Percentiles rank a stretch among this genome's conserved stretches.
Conservation (phyloP, 208 protist species). For the Trypanosoma rangeli region DNA sequence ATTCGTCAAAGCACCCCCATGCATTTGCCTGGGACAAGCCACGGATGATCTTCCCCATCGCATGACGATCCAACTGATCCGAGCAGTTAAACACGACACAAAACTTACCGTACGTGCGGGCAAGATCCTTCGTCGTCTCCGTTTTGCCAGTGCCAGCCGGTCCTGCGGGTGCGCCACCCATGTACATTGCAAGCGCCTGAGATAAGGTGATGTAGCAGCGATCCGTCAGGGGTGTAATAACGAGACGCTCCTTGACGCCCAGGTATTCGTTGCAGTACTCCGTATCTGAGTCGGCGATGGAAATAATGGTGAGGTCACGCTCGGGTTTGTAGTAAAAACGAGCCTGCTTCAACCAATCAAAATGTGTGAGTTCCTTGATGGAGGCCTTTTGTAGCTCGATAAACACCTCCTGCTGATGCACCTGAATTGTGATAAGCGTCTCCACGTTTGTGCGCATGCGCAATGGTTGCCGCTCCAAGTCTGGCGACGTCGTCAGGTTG, state of each 20-base stretch:
- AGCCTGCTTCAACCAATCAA: slow-evolving; percentile 95
- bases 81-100: slow-evolving; percentile 95
- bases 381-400: slow-evolving; percentile 87
- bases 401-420: slow-evolving; percentile 95
- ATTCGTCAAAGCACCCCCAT: slow-evolving; percentile 95
- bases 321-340: slow-evolving; percentile 94
- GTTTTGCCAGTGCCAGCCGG: slow-evolving; percentile 98
- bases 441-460: slow-evolving; percentile 94
- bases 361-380: slow-evolving; percentile 91
- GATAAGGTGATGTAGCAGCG: slow-evolving; percentile 97
- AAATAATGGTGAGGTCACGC: slow-evolving; percentile 90
- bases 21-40: slow-evolving; percentile 94
- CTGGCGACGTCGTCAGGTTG: slow-evolving; percentile 88
- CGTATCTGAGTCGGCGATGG: slow-evolving; percentile 93
- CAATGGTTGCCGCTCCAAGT: slow-evolving; percentile 82
- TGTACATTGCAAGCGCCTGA: slow-evolving; percentile 95
- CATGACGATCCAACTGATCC: slow-evolving; percentile 93
- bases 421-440: slow-evolving; percentile 95
- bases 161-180: slow-evolving; percentile 96
- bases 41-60: slow-evolving; percentile 95
- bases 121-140: slow-evolving; percentile 96
- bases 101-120: slow-evolving; percentile 93
- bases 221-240: slow-evolving; percentile 94
- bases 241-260: slow-evolving; percentile 94
- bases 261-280: slow-evolving; percentile 97